These are phyloP conservation scores for Solanum chiquidenum DNA, from an alignment of 257 asterid species.

Conservation along the genomic window DNA sequence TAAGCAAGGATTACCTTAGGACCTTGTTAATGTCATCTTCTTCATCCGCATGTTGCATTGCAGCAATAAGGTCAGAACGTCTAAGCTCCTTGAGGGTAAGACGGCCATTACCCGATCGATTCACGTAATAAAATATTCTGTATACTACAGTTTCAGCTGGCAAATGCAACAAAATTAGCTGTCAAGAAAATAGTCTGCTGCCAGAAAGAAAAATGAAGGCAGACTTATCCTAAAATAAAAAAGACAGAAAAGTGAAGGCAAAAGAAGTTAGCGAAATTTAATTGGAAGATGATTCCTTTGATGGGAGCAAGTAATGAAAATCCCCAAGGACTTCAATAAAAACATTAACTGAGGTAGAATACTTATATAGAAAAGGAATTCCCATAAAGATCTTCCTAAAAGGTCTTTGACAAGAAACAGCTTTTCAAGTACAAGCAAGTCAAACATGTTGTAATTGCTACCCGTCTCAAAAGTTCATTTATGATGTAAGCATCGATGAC, in stretches of 20 bases:
- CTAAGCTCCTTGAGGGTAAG: slow-evolving; percentile 93
- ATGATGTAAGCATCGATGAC: not conserved
- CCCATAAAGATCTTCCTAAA: not conserved
- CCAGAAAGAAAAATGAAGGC: not conserved
- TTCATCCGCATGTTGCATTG: slow-evolving; percentile 99
- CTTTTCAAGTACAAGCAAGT: not conserved
- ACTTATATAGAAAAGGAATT: not conserved
- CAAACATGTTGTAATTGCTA: not conserved
- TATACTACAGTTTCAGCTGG: slow-evolving; percentile 98
- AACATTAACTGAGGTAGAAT: not conserved
- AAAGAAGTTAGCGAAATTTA: not conserved
- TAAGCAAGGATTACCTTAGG: slow-evolving; percentile 48
- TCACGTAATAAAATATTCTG: slow-evolving; percentile 96
- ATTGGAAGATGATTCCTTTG: not conserved
- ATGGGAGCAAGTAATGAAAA: not conserved
- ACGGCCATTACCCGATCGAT: slow-evolving; percentile 86
- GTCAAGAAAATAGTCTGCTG: slow-evolving; percentile 12
- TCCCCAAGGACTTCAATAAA: not conserved
- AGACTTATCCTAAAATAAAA: not conserved
- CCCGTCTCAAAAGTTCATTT: not conserved
- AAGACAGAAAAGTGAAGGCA: not conserved
- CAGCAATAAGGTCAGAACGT: slow-evolving; percentile 76
- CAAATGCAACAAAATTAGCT: slow-evolving; percentile 33
- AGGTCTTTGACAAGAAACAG: not conserved
- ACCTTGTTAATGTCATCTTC: slow-evolving; percentile 99